A percentile compares a stretch with the other conserved stretches of the same genome.
These are phyloP conservation scores for Xylaria intraflava DNA, from an alignment of 495 filamentous ascomycete species.

Conservation along the genomic window DNA sequence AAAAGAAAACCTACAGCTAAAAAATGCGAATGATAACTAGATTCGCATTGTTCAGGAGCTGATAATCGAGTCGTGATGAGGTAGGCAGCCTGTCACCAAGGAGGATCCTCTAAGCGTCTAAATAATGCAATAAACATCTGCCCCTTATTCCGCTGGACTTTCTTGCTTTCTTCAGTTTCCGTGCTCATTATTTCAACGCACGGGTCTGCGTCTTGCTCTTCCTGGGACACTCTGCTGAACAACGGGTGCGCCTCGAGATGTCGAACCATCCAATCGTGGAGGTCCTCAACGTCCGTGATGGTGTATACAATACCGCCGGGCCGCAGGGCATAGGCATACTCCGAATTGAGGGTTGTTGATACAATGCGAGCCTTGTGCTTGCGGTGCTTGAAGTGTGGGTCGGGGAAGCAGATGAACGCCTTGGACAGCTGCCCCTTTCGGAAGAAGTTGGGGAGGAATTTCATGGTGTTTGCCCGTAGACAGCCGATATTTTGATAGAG, in stretches of 20 bases:
- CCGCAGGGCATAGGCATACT: conserved; percentile 83
- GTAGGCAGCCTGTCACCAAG: conserved; percentile 53
- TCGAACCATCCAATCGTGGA: conserved; percentile 85
- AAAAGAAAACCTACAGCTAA: too few species aligned
- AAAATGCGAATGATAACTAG: background rate
- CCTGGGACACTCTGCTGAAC: conserved; percentile 58
- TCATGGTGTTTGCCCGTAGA: conserved; percentile 92
- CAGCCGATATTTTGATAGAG: conserved; percentile 81
- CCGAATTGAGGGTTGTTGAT: conserved; percentile 75
- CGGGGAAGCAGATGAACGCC: conserved; percentile 96
- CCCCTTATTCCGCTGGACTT: conserved; percentile 85
- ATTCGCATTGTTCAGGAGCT: background rate
- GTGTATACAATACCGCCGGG: conserved; percentile 87
- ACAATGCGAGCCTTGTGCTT: conserved; percentile 97
- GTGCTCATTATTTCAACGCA: conserved; percentile 75
- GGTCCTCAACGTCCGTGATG: conserved; percentile 93
- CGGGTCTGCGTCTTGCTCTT: conserved; percentile 63
- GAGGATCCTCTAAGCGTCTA: conserved; percentile 70
- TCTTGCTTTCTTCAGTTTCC: conserved; percentile 96
- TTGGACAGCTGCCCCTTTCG: conserved; percentile 65
- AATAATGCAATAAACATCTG: conserved; percentile 84
- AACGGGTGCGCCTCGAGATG: conserved; percentile 68
- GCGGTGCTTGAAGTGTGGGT: conserved; percentile 94
- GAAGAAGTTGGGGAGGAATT: conserved; percentile 97
- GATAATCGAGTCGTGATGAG: background rate